These are phyloP conservation scores for Secale cereale DNA, from an alignment of 176 grass and related monocot species.

Conservation along the genomic window DNA sequence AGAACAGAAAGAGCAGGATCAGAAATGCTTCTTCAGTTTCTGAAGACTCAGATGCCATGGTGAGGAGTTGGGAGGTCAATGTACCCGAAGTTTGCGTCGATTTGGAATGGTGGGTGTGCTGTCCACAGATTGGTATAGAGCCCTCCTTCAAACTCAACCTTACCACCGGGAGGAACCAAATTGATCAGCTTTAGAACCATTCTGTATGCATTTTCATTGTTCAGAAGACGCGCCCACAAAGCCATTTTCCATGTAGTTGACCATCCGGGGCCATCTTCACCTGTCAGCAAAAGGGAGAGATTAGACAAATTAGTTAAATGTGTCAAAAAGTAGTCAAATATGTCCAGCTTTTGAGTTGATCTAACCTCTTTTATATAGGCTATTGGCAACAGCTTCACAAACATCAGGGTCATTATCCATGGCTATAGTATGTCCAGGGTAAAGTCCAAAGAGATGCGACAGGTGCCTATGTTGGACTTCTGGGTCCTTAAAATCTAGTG, in stretches of 20 bases:
- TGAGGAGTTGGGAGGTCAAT: neutral
- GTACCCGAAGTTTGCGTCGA: conserved; percentile 86
- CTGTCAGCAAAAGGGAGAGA: conserved; percentile 6
- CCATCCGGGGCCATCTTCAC: conserved; percentile 79
- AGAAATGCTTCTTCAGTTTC: neutral
- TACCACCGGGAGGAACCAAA: conserved; percentile 53
- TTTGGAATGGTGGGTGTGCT: conserved; percentile 87
- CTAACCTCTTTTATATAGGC: conserved; percentile 83
- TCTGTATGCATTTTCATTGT: conserved; percentile 62
- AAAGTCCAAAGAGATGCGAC: conserved; percentile 89
- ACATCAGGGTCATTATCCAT: conserved; percentile 51
- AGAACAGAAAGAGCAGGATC: neutral
- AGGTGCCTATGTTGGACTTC: conserved; percentile 80
- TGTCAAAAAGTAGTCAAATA: neutral
- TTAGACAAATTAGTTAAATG: neutral
- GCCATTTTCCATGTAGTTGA: conserved; percentile 91
- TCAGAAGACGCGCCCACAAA: conserved; percentile 63
- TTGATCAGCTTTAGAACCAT: conserved; percentile 63
- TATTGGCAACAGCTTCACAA: conserved; percentile 75
- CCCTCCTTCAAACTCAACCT: conserved; percentile 59
- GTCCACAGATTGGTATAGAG: conserved; percentile 79
- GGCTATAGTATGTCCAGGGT: conserved; percentile 82
- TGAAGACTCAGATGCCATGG: neutral
- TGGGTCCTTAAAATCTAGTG: conserved; percentile 70
- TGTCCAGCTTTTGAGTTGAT: neutral